Base-by-base conservation (phyloP, 768 basidiomycete genomes). In the Xerocomus spinulosus region DNA sequence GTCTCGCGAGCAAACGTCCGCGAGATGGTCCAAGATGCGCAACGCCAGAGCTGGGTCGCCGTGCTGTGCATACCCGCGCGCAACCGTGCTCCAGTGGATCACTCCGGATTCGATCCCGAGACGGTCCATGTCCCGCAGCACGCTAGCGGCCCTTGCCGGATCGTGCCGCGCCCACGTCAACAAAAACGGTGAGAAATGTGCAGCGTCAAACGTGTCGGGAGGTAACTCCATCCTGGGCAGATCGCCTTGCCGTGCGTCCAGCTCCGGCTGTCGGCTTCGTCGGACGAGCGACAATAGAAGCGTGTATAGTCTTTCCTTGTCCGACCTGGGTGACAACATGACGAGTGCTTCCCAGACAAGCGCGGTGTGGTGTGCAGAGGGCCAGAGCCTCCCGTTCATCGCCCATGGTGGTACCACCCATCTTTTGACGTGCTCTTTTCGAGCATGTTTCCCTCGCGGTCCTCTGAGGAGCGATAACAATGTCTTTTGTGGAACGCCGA, bases 121-220 rank as follows among this genome's bases (percentile, higher is more conserved):
- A 7, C 55, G 42, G 4, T 69, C 38, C 80, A 86, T 83, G 56
- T 85, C 81, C n/a, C 52, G 53, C 32, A 85, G 42, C 17, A 83
- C 68, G 18, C 54, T 50, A 0, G 67, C 56, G 0, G 75, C 78
- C 24, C 60, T 58, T 5, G 55, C 39, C 1, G 72, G 58, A 2
- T 50, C 53, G 4, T 57, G 42, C 5, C 53, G 45, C 42, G 70
- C 69, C 54, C 80, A 66, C 17, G 60, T 61, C 29, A 66, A 60
- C 33, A 84, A 62, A 58, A 85, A 85, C 0, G 79, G 73, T 1
- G 71, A 77, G 57, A 85, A 87, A 51, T 70, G 68, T 29, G 64
- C 56, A 26, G 60, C 53, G 51, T 68, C 71, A 64, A 65, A 52
- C 15, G 69, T 52, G 20, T 66, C 58, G 0, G 55, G 63, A 25